Evolutionary conservation across 2,329 filamentous ascomycete species (phyloP), one percentile per base, ranked within the genome.

Genomic region (Fusarium mangiferae): DNA sequence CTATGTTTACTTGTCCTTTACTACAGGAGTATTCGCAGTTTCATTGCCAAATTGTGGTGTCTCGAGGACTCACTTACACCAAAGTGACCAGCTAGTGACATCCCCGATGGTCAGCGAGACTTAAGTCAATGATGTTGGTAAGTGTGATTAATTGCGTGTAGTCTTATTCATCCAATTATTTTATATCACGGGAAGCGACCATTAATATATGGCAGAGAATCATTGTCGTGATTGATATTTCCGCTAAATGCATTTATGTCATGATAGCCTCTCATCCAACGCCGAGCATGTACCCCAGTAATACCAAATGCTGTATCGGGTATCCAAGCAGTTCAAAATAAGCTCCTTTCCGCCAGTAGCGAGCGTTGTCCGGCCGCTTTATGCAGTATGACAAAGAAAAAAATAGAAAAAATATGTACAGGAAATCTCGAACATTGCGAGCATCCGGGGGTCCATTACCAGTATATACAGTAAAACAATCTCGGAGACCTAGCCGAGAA

Each of bases 311-410:
- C 73, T 78, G 71, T 73, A 76, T 77, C 74, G 80, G 79, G 80
- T 81, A 82, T 82, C 77, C 78, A 79, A 78, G 74, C 71, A 74
- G 74, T 73, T 70, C 66, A 68, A 74, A 76, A 68, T 57, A 72
- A 55, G 73, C 66, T 75, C 62, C 67, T 62, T 49, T 59, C 72
- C 62, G 39, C 58, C 61, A 59, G 60, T 60, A 76, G 70, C 75
- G 69, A 77, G 74, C 77, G 73, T 76, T 75, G 66, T 73, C 76
- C 77, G 68, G 73, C 70, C 74, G 60, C 75, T 73, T 66, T 70
- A 75, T 78, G 72, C 76, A 73, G 72, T 71, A 51, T 66, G 46
- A 69, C 54, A 70, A 70, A 70, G 38, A 46, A 72, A 72, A 52
- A 70, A 39, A 63, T 59, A 58, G 28, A 15, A 62, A 54, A 72